Percentiles rank a stretch among this genome's conserved stretches.
These are phyloP conservation scores for Vaccinium vitisidaea DNA, from an alignment of 148 eudicot genomes.

Conservation along the genomic window DNA sequence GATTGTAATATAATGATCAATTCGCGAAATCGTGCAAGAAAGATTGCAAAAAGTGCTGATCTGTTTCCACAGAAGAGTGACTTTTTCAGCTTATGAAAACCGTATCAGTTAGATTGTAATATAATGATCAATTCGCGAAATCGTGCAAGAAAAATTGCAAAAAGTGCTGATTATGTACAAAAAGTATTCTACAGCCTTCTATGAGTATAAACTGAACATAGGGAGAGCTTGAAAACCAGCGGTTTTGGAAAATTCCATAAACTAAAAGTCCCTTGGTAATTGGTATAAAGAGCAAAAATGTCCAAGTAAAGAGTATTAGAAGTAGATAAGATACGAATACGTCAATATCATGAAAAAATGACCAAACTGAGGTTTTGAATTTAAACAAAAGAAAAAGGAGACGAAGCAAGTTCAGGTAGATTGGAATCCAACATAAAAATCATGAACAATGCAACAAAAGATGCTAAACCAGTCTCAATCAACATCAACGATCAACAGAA, in stretches of 20 bases:
- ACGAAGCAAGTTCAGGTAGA: not conserved
- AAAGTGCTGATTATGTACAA: not conserved
- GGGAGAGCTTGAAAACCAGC: not conserved
- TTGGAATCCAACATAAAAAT: not conserved
- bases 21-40: too few relatives aligned
- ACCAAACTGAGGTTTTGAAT: not conserved
- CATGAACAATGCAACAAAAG: not conserved
- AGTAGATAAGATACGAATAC: not conserved
- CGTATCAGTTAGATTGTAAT: not conserved
- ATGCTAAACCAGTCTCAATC: not conserved
- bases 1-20: not conserved
- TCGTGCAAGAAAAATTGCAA: not conserved
- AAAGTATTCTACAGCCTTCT: slow-evolving; percentile 2
- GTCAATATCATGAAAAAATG: not conserved
- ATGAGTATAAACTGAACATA: not conserved
- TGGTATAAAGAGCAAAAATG: not conserved
- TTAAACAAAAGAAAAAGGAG: not conserved
- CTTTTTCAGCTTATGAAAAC: not conserved
- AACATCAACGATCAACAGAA: not conserved
- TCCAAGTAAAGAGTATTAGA: not conserved
- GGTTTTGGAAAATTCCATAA: not conserved
- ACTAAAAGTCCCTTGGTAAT: not conserved
- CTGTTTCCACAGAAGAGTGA: slow-evolving; percentile 36
- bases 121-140: not conserved
- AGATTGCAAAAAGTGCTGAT: too few relatives aligned